phyloP scores from a whole-genome alignment of 1,139 yeast species.

The Saccharomyces hybrid region DNA sequence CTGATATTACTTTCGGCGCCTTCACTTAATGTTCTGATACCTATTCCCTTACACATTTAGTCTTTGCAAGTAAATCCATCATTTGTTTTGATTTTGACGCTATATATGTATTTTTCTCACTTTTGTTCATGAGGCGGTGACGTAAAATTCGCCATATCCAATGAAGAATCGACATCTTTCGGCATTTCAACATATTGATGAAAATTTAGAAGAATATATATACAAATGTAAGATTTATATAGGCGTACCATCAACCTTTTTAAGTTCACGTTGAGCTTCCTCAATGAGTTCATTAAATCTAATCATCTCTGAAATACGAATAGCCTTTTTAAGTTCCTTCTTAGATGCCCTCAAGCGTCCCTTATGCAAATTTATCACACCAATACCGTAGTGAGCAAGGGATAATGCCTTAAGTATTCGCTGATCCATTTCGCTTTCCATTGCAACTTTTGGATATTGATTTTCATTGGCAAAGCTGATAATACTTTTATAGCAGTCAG shows the following conservation, averaged over 20 bases:
- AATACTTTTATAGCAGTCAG: not conserved
- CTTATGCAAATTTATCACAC: constrained; percentile 62
- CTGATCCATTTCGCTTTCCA: constrained; percentile 28
- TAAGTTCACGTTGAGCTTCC: constrained; percentile 59
- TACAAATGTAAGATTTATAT: not conserved
- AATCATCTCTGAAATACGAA: constrained; percentile 59
- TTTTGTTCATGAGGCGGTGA: not conserved
- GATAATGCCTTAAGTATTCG: constrained; percentile 58
- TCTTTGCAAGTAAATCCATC: not conserved
- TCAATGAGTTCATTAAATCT: constrained; percentile 52
- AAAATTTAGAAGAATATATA: not conserved
- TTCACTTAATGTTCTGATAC: not conserved
- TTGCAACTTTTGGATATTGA: not conserved
- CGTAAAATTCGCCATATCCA: not conserved
- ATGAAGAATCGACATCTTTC: not conserved
- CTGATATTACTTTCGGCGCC: not conserved
- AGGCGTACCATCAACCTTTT: constrained; percentile 25
- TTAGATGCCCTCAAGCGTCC: constrained; percentile 40
- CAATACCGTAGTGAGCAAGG: constrained; percentile 73
- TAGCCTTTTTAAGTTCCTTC: constrained; percentile 54
- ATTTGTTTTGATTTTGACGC: not conserved
- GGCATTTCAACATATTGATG: constrained; percentile 4
- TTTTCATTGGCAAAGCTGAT: constrained; percentile 2
- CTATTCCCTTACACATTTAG: not conserved
- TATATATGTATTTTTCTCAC: not conserved